These are phyloP conservation scores for Kodamaea alishanica DNA, from an alignment of 1,139 yeast species.

Conservation along the genomic window DNA sequence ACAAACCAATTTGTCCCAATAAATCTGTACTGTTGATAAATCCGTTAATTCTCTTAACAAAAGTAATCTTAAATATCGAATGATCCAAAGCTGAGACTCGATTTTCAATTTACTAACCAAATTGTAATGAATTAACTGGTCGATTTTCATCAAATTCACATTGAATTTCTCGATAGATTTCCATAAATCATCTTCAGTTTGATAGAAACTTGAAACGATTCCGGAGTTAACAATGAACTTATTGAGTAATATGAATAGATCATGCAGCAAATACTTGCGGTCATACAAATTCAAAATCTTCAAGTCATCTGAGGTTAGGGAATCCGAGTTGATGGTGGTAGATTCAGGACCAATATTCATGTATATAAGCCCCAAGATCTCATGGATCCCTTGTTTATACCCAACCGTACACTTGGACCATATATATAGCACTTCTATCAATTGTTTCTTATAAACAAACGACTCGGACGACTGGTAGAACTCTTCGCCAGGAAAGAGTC, in stretches of 20 bases:
- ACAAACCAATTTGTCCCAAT: slow-evolving; percentile 60
- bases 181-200: slow-evolving; percentile 38
- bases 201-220: slow-evolving; percentile 39
- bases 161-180: slow-evolving; percentile 48
- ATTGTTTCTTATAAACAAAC: slow-evolving; percentile 32
- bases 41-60: slow-evolving; percentile 52
- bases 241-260: slow-evolving; percentile 45
- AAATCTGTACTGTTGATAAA: slow-evolving; percentile 36
- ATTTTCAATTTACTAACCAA: slow-evolving; percentile 46
- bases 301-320: slow-evolving; percentile 33
- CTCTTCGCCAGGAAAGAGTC: slow-evolving; percentile 59
- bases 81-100: slow-evolving; percentile 65
- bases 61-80: slow-evolving; percentile 58
- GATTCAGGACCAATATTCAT: slow-evolving; percentile 46
- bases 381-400: slow-evolving; percentile 72
- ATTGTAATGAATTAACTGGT: slow-evolving; percentile 43
- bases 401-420: slow-evolving; percentile 52
- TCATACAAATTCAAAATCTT: slow-evolving; percentile 39
- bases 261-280: slow-evolving; percentile 38
- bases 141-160: slow-evolving; percentile 44
- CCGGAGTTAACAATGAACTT: slow-evolving; percentile 39
- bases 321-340: slow-evolving; percentile 30
- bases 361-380: slow-evolving; percentile 58
- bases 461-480: slow-evolving; percentile 36
- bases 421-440: slow-evolving; percentile 51